Evolutionary conservation across 202 grass and related monocot species (phyloP).

Genomic region (Schoenoplectus tabernaemontani): DNA sequence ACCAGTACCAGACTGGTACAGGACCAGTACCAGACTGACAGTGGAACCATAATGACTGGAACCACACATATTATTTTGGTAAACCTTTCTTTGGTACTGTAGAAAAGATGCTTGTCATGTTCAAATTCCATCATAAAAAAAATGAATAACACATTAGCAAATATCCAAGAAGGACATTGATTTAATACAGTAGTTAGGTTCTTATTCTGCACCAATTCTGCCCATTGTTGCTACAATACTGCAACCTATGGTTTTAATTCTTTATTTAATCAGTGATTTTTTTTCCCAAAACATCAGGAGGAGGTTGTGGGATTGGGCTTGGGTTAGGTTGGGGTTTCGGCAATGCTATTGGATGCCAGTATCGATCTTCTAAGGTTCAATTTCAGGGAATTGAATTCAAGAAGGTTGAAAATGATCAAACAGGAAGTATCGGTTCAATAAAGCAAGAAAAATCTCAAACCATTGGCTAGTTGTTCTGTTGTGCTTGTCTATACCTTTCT

Average conservation of each 20-base stretch:
- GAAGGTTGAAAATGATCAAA: conserved; percentile 35
- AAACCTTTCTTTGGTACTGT: background rate
- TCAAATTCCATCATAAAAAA: no score
- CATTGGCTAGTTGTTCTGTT: conserved; percentile 33
- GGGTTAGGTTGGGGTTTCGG: conserved; percentile 91
- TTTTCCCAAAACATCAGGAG: conserved; percentile 33
- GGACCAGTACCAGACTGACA: background rate
- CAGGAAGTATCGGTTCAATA: conserved; percentile 17
- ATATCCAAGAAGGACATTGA: background rate
- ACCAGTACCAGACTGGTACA: background rate
- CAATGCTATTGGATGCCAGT: conserved; percentile 78
- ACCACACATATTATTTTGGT: background rate
- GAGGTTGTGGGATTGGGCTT: conserved; percentile 78
- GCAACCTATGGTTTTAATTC: background rate
- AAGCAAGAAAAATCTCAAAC: conserved; percentile 40
- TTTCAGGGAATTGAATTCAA: conserved; percentile 88
- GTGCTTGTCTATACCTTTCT: background rate
- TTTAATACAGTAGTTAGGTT: background rate
- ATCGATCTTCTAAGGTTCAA: conserved; percentile 70
- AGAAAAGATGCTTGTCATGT: background rate
- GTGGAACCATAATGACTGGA: background rate
- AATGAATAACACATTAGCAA: background rate
- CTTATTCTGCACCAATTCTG: background rate
- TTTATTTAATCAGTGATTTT: background rate
- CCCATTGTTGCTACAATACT: background rate